A percentile compares a stretch with the other conserved stretches of the same genome.
Conservation (phyloP, 768 basidiomycete species). For the Heimioporus sp. region DNA sequence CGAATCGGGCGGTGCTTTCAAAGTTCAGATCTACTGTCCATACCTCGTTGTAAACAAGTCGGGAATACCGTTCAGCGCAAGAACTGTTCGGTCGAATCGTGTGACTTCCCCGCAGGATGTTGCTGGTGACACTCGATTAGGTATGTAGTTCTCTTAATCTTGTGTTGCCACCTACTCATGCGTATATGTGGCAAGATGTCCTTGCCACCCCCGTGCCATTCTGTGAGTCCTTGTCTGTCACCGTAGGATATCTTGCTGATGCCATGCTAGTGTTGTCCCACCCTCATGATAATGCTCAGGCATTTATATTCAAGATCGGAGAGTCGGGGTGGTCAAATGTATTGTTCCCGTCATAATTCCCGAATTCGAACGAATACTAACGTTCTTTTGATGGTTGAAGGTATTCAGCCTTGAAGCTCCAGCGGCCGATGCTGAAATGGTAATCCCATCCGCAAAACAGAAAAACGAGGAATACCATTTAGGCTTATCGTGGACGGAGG, state of each 20-base stretch:
- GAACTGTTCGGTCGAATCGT: constrained; percentile 59
- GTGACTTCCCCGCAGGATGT: constrained; percentile 68
- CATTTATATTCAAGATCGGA: constrained; percentile 76
- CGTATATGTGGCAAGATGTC: constrained; percentile 33
- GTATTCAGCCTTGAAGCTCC: constrained; percentile 90
- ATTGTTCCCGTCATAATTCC: constrained; percentile 6
- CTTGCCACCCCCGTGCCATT: constrained; percentile 67
- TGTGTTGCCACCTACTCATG: constrained; percentile 17
- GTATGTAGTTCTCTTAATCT: constrained; percentile 34
- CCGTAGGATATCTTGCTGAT: constrained; percentile 5
- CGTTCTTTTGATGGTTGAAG: constrained; percentile 34
- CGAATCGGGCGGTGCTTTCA: constrained; percentile 93
- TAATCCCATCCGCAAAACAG: constrained; percentile 61
- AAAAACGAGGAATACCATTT: constrained; percentile 70
- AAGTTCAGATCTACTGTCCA: constrained; percentile 90
- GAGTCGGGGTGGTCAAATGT: constrained; percentile 92
- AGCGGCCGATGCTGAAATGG: constrained; percentile 82
- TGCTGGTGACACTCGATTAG: constrained; percentile 74
- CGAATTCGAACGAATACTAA: constrained; percentile 4
- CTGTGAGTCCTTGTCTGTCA: constrained; percentile 49
- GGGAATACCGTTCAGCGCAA: constrained; percentile 74
- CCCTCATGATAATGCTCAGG: constrained; percentile 73
- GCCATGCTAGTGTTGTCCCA: constrained; percentile 75
- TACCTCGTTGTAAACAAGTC: constrained; percentile 94
- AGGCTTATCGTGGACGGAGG: constrained; percentile 91